Conservation (phyloP, 2,329 filamentous ascomycete genomes). For the Cryphonectria radicalis region DNA sequence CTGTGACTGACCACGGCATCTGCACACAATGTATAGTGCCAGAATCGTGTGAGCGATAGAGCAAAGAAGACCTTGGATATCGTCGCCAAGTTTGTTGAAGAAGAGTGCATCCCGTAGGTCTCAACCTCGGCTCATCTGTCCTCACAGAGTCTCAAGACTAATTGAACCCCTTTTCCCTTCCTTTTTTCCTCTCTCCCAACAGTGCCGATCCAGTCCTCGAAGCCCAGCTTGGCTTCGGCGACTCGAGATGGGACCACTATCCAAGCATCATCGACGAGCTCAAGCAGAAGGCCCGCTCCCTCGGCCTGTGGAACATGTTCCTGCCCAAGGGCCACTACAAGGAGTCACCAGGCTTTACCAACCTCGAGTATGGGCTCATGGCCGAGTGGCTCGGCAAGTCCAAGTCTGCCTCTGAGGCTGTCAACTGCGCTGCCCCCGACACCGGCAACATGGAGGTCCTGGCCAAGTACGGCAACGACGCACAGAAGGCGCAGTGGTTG, state of each 20-base stretch:
- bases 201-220: constrained; percentile 79
- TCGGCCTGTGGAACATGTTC: constrained; percentile 99
- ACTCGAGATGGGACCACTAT: constrained; percentile 77
- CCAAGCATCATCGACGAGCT: constrained; percentile 85
- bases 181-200: not conserved
- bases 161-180: constrained; percentile 5
- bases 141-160: constrained; percentile 6
- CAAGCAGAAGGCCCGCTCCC: constrained; percentile 78
- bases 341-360: constrained; percentile 91
- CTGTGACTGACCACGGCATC: constrained; percentile 24
- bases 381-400: constrained; percentile 93
- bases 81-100: constrained; percentile 95
- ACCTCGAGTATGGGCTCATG: constrained; percentile 97
- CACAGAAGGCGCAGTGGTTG: constrained; percentile 84
- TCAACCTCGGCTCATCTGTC: not conserved
- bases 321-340: constrained; percentile 93
- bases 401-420: constrained; percentile 79
- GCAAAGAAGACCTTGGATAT: constrained; percentile 84
- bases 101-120: constrained; percentile 84
- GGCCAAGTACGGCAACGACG: constrained; percentile 86
- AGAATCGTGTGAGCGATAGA: constrained; percentile 74
- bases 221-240: constrained; percentile 78
- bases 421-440: constrained; percentile 88
- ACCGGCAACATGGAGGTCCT: constrained; percentile 96
- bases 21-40: constrained; percentile 42